Percentiles rank a stretch among this genome's conserved stretches.
Evolutionary conservation across 805 yeast species (phyloP).

Genomic region (Maudiozyma saulgeensis): DNA sequence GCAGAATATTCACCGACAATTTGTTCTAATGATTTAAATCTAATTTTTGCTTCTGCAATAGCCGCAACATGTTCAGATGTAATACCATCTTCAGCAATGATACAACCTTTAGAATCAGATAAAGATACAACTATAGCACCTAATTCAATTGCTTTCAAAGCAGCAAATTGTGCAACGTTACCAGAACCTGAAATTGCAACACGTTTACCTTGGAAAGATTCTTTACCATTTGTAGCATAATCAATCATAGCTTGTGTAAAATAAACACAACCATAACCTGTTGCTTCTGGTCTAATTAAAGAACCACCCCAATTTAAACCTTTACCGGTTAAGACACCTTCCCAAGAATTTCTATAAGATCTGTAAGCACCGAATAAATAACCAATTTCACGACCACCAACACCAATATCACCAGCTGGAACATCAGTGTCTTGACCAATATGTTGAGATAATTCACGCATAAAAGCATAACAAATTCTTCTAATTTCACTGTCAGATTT

Average conservation of each 20-base stretch:
- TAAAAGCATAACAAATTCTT: constrained; percentile 91
- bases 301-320: constrained; percentile 99
- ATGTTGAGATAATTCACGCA: constrained; percentile 91
- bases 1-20: constrained; percentile 49
- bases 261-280: constrained; percentile 96
- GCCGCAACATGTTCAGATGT: constrained; percentile 70
- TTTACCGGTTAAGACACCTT: constrained; percentile 97
- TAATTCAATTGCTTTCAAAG: constrained; percentile 90
- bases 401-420: constrained; percentile 99
- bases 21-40: constrained; percentile 65
- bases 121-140: constrained; percentile 92
- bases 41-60: constrained; percentile 68
- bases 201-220: constrained; percentile 82
- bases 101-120: constrained; percentile 91
- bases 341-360: constrained; percentile 80
- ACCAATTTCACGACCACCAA: constrained; percentile 90
- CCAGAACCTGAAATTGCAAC: constrained; percentile 98
- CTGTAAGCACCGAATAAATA: constrained; percentile 96
- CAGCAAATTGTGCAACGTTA: constrained; percentile 98
- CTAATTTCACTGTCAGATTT: constrained; percentile 88
- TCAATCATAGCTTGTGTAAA: constrained; percentile 97
- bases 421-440: constrained; percentile 97
- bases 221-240: constrained; percentile 82
- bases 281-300: constrained; percentile 97
- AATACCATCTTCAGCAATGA: constrained; percentile 71